Evolutionary conservation across 352 stramenopile species (phyloP).

Genomic region (Phytophthora fragariae): DNA sequence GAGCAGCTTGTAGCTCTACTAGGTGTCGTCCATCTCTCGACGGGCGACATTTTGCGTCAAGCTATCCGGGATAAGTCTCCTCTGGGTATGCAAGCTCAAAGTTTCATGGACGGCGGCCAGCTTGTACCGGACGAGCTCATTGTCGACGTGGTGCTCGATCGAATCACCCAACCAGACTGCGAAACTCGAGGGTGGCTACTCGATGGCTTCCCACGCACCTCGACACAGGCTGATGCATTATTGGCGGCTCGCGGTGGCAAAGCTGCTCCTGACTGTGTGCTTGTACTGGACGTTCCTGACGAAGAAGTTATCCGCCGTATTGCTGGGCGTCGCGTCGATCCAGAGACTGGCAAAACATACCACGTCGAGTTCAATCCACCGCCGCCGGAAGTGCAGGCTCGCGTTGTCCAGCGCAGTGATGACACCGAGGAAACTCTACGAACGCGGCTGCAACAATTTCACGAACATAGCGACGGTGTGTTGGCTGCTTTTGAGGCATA

Average conservation of each 20-base stretch:
- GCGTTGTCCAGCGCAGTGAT: conserved; percentile 91
- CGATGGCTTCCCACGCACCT: conserved; percentile 94
- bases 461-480: conserved; percentile 75
- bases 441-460: conserved; percentile 89
- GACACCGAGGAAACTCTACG: conserved; percentile 94
- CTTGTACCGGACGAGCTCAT: conserved; percentile 95
- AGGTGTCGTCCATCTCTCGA: conserved; percentile 93
- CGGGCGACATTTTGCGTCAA: conserved; percentile 92
- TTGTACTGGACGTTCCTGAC: conserved; percentile 96
- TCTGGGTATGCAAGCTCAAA: conserved; percentile 82
- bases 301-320: conserved; percentile 96
- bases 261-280: conserved; percentile 77
- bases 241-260: conserved; percentile 63
- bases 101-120: conserved; percentile 91
- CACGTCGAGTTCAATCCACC: conserved; percentile 97
- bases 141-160: conserved; percentile 83
- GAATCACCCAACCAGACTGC: conserved; percentile 88
- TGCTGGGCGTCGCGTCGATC: conserved; percentile 96
- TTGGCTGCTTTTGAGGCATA: conserved; percentile 50
- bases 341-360: conserved; percentile 94
- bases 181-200: conserved; percentile 90
- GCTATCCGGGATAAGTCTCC: conserved; percentile 78
- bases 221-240: conserved; percentile 86
- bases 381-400: conserved; percentile 59
- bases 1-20: conserved; percentile 89